These are phyloP conservation scores for Clonostachys solani DNA, from an alignment of 2,329 filamentous ascomycete genomes.

Conservation along the genomic window DNA sequence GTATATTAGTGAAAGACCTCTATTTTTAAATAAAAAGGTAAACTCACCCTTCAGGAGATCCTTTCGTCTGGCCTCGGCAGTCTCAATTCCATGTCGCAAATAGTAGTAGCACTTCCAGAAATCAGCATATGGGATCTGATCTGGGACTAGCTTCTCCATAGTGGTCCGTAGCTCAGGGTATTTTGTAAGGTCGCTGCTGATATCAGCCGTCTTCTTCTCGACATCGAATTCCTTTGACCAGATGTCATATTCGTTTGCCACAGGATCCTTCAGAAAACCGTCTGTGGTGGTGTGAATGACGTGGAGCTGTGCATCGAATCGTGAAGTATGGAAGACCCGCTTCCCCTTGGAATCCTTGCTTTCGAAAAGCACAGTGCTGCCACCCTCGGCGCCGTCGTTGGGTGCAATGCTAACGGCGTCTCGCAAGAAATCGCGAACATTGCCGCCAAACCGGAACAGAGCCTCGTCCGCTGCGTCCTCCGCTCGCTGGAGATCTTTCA, in stretches of 20 bases:
- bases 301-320: conserved; percentile 93
- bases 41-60: conserved; percentile 84
- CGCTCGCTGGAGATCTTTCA: conserved; percentile 86
- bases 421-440: conserved; percentile 81
- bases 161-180: conserved; percentile 80
- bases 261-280: conserved; percentile 79
- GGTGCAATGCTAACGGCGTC: conserved; percentile 89
- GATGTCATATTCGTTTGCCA: conserved; percentile 65
- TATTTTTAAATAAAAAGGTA: neutral
- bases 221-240: conserved; percentile 76
- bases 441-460: conserved; percentile 83
- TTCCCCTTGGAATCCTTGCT: conserved; percentile 88
- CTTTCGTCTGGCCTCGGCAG: conserved; percentile 80
- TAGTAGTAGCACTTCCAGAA: conserved; percentile 99
- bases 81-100: conserved; percentile 86
- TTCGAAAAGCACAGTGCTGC: conserved; percentile 77
- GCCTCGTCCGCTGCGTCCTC: conserved; percentile 97
- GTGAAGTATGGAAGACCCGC: conserved; percentile 88
- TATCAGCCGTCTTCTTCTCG: conserved; percentile 79
- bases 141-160: conserved; percentile 96
- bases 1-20: conserved; percentile 6
- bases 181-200: conserved; percentile 76
- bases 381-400: conserved; percentile 50
- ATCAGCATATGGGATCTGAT: conserved; percentile 78
- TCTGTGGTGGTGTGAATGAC: conserved; percentile 85